Conservation (phyloP, 495 filamentous ascomycete genomes). For the Neurospora sp. region DNA sequence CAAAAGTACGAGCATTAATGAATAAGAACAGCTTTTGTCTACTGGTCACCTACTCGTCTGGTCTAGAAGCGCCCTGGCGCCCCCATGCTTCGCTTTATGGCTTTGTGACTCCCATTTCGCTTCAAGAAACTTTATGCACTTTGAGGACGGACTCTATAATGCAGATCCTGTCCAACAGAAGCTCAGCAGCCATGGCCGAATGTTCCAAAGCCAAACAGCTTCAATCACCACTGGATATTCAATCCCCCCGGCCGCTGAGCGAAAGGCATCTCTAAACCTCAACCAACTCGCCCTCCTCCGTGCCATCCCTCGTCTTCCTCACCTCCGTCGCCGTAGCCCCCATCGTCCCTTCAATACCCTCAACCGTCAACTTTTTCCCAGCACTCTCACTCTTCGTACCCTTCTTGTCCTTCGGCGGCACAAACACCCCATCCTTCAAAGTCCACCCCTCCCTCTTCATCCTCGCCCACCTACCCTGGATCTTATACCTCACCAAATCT, state of each 20-base stretch:
- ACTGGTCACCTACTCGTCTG: too few species aligned
- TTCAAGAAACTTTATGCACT: too few species aligned
- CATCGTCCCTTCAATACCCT: not conserved
- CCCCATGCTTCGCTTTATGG: too few species aligned
- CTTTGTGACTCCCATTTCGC: too few species aligned
- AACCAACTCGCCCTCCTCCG: not conserved
- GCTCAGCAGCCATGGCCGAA: too few species aligned
- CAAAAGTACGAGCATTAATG: too few species aligned
- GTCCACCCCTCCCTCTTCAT: slow-evolving; percentile 57
- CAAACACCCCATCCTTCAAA: slow-evolving; percentile 35
- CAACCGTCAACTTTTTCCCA: not conserved
- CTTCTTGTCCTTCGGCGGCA: slow-evolving; percentile 26
- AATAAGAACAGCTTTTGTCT: too few species aligned
- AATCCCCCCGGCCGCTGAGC: not conserved
- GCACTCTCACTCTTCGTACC: not conserved
- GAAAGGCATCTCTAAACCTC: not conserved
- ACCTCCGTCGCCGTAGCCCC: not conserved
- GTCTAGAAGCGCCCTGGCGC: too few species aligned
- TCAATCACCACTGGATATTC: not conserved
- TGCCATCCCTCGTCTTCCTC: not conserved
- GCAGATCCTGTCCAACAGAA: too few species aligned
- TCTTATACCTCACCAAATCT: slow-evolving; percentile 62
- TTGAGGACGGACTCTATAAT: too few species aligned
- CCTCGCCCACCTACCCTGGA: slow-evolving; percentile 52
- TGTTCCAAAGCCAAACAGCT: not conserved